phyloP scores from a whole-genome alignment of 148 eudicot genomes.

The Fagopyrum esculentum region DNA sequence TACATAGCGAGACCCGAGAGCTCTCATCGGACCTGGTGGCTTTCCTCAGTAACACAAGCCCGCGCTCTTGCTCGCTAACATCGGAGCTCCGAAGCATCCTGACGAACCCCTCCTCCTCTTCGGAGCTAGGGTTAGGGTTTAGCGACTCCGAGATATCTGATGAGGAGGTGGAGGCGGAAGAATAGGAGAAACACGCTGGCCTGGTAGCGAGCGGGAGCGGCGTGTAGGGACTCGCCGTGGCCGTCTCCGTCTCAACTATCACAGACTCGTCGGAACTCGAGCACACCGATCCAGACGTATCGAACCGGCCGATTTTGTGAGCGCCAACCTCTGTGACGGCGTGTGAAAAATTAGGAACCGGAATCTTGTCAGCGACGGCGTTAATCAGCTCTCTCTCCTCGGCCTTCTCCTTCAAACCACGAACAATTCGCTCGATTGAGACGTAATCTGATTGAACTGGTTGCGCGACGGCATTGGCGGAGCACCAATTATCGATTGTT shows the following conservation, averaged over 20 bases:
- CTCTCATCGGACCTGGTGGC: conserved; percentile 47
- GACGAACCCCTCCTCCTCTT: conserved; percentile 46
- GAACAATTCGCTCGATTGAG: conserved; percentile 29
- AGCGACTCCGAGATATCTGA: conserved; percentile 38
- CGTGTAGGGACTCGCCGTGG: conserved; percentile 29
- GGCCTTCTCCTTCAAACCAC: conserved; percentile 11
- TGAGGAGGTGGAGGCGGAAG: conserved; percentile 37
- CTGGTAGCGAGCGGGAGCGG: conserved; percentile 62
- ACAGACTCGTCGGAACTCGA: conserved; percentile 89
- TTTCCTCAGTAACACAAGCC: conserved; percentile 36
- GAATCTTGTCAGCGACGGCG: conserved; percentile 39
- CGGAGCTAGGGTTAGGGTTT: conserved; percentile 14
- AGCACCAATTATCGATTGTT: conserved; percentile 63
- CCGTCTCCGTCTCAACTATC: conserved; percentile 34
- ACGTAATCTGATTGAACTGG: conserved; percentile 29
- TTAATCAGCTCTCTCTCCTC: conserved; percentile 45
- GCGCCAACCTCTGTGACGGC: conserved; percentile 57
- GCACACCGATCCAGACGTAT: conserved; percentile 21
- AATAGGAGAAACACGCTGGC: conserved; percentile 58
- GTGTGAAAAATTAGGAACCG: conserved; percentile 32
- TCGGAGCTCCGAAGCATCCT: conserved; percentile 40
- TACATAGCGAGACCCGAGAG: conserved; percentile 46
- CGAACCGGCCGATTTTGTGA: conserved; percentile 33
- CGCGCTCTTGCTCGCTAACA: conserved; percentile 52
- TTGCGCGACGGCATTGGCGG: conserved; percentile 22